Evolutionary conservation across 2,329 filamentous ascomycete species (phyloP).

Genomic region (Cyphellophora europaea): DNA sequence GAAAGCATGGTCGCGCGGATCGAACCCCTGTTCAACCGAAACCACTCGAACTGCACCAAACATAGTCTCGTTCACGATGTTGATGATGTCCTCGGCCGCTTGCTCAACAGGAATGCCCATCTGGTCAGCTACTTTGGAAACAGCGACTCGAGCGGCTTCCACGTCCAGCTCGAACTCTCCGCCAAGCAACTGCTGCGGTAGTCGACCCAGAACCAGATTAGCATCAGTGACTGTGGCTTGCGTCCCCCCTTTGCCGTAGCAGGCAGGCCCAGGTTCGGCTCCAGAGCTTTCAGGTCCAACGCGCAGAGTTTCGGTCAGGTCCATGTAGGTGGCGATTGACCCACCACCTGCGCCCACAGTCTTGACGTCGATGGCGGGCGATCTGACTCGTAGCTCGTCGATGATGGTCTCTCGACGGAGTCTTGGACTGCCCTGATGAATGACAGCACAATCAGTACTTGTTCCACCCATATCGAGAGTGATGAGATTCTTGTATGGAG

Average conservation of each 20-base stretch:
- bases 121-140: conserved; percentile 34
- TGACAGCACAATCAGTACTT: conserved; percentile 39
- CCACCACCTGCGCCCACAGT: conserved; percentile 43
- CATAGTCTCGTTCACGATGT: conserved; percentile 43
- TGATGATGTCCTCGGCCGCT: conserved; percentile 40
- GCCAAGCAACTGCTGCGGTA: conserved; percentile 37
- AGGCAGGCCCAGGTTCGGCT: conserved; percentile 39
- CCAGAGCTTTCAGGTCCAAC: conserved; percentile 44
- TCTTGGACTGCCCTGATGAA: conserved; percentile 33
- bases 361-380: conserved; percentile 35
- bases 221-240: conserved; percentile 42
- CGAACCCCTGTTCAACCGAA: conserved; percentile 43
- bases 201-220: conserved; percentile 38
- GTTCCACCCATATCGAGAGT: conserved; percentile 45
- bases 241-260: conserved; percentile 38
- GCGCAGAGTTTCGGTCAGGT: conserved; percentile 38
- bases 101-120: conserved; percentile 35
- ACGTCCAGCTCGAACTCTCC: conserved; percentile 37
- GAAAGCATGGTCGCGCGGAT: conserved; percentile 41
- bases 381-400: conserved; percentile 33
- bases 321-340: conserved; percentile 39
- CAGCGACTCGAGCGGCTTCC: conserved; percentile 30
- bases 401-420: conserved; percentile 38
- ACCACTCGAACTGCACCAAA: conserved; percentile 42
- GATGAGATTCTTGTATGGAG: conserved; percentile 37